Evolutionary conservation across 2,329 filamentous ascomycete species (phyloP).

Genomic region (Sordariomycetes sp.): DNA sequence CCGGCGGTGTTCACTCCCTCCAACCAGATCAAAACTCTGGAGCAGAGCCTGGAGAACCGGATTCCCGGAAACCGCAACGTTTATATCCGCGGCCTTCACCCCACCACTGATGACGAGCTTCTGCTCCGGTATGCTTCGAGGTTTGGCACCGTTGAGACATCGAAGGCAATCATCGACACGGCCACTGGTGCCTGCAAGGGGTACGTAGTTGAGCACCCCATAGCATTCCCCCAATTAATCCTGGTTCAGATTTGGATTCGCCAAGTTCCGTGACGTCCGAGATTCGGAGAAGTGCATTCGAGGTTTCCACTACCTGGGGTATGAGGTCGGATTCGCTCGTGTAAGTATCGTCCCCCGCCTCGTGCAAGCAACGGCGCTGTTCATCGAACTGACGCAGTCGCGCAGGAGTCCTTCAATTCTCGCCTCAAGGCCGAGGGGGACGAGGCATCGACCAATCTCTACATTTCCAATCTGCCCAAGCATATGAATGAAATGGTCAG

Average conservation of each 20-base stretch:
- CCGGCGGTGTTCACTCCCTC: slow-evolving; percentile 80
- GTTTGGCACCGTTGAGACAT: slow-evolving; percentile 90
- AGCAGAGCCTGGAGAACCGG: slow-evolving; percentile 89
- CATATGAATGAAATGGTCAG: slow-evolving; percentile 80
- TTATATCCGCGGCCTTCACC: slow-evolving; percentile 92
- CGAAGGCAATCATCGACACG: slow-evolving; percentile 96
- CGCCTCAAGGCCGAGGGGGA: slow-evolving; percentile 95
- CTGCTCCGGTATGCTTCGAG: slow-evolving; percentile 72
- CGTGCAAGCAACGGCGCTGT: slow-evolving; percentile 2
- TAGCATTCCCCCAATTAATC: background rate
- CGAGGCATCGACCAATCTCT: slow-evolving; percentile 83
- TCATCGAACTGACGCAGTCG: slow-evolving; percentile 13
- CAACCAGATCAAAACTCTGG: slow-evolving; percentile 79
- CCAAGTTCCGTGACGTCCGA: slow-evolving; percentile 80
- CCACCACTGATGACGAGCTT: slow-evolving; percentile 88
- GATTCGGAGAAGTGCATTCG: slow-evolving; percentile 95
- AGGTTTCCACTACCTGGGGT: slow-evolving; percentile 86
- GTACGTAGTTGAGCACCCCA: slow-evolving; percentile 35
- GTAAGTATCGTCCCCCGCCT: slow-evolving; percentile 36
- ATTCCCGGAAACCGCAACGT: slow-evolving; percentile 91
- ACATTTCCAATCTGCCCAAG: slow-evolving; percentile 94
- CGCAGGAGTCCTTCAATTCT: slow-evolving; percentile 91
- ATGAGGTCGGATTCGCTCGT: slow-evolving; percentile 94
- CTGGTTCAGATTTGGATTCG: slow-evolving; percentile 75
- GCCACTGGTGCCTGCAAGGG: slow-evolving; percentile 92